Base-by-base conservation (phyloP, 1,139 yeast species). In the Spathaspora sp. region DNA sequence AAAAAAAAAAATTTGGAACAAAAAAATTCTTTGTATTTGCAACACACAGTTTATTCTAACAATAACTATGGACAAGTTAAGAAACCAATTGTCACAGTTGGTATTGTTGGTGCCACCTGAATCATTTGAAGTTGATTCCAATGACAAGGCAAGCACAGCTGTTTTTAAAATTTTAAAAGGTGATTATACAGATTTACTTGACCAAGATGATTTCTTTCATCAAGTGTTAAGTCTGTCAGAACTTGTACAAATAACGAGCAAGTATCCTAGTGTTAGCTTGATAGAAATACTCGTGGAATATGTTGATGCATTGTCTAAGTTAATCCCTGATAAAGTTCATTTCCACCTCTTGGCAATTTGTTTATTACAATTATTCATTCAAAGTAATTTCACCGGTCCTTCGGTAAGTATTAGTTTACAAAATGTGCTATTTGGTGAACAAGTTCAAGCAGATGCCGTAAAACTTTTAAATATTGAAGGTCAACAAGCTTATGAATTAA, bases 381-480 rank as follows among this genome's bases (percentile, higher is more conserved):
- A 89, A 60, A 67, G 79, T 45, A 91, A 91, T 61, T 88, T 77
- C 60, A 89, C 97, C 0, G 98, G 98, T 3, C 98, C 98, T 1
- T 74, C 76, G 23, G 60, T 82, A 0, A 72, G 73, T 0, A 58
- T 70, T 34, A 66, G 65, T 2, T 58, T 72, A 2, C 57, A 62
- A 2, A 67, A 71, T 1, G 51, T 70, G 46, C 64, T 67, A 47
- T 71, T 73, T 48, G 58, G 65, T 1, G 53, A 73, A 56, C 55
- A 61, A 2, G 46, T 73, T 13, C 76, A 72, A 43, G 33, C 48
- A 3, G 77, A 71, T 29, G 59, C 70, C 10, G 52, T 79, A 10
- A 59, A 58, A 33, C 56, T 74, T 1, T 67, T 88, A 37, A 64
- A 75, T 11, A 58, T 83, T 2, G 79, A 79, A 47, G 95, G 93